Percentiles rank a stretch among this genome's conserved stretches.
Conservation (phyloP, 768 basidiomycete species). For the Leucosporidium creatinivorum region DNA sequence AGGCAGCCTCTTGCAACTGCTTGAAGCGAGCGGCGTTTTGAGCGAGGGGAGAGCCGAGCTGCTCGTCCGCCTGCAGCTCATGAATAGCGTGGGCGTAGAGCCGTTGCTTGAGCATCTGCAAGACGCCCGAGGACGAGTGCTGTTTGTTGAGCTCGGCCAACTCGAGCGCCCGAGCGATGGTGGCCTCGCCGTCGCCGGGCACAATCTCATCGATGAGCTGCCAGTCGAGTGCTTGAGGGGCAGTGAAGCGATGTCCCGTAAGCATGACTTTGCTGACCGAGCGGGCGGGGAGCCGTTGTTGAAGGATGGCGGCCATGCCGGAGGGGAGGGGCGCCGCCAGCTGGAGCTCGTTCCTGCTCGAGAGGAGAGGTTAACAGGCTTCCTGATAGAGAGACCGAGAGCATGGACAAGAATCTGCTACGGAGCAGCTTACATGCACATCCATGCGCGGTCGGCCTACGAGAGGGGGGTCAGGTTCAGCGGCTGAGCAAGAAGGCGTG, state of each 20-base stretch:
- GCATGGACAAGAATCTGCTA: no score
- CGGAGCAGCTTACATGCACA: no score
- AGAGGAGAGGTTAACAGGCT: background rate
- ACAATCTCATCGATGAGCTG: conserved; percentile 37
- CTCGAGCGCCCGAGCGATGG: conserved; percentile 16
- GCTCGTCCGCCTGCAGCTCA: background rate
- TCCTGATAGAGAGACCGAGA: no score
- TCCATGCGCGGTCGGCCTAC: conserved; percentile 65
- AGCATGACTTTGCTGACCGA: conserved; percentile 66
- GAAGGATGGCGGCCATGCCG: conserved; percentile 59
- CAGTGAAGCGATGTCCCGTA: conserved; percentile 71
- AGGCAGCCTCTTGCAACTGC: background rate
- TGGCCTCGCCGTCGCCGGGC: background rate
- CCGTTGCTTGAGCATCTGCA: background rate
- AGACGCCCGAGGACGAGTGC: background rate
- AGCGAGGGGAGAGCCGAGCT: background rate
- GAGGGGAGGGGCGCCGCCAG: conserved; percentile 76
- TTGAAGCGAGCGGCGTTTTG: background rate
- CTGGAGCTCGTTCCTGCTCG: conserved; percentile 50
- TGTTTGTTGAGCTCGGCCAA: background rate
- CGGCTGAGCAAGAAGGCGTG: no score
- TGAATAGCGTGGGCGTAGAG: background rate
- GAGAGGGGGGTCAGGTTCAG: background rate
- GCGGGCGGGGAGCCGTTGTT: conserved; percentile 53
- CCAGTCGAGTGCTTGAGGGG: conserved; percentile 59